Conservation (phyloP, 2,329 filamentous ascomycete species). For the Trichoderma asperellum region DNA sequence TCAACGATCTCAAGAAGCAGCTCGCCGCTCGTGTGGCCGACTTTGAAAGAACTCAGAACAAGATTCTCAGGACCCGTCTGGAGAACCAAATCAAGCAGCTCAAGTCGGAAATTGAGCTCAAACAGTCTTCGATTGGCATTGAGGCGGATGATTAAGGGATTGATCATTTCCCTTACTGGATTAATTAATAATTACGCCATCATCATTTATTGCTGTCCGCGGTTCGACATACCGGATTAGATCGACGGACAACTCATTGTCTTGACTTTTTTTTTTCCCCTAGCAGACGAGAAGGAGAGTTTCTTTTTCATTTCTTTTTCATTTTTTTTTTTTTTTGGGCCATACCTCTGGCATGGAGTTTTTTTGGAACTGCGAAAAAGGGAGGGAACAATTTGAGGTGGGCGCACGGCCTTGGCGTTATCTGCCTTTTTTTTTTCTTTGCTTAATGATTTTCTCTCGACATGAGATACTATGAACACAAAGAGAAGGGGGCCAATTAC, state of each 20-base stretch:
- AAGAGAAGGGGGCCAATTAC: not conserved
- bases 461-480: not conserved
- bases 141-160: slow-evolving; percentile 42
- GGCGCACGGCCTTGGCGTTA: slow-evolving; percentile 12
- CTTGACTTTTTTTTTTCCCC: not conserved
- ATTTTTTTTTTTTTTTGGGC: not conserved
- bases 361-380: slow-evolving; percentile 12
- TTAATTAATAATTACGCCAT: not conserved
- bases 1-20: slow-evolving; percentile 56
- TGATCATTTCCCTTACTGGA: not conserved
- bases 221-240: not conserved
- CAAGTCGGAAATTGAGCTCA: slow-evolving; percentile 50
- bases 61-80: slow-evolving; percentile 55
- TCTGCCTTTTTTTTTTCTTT: not conserved
- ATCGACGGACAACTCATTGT: not conserved
- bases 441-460: not conserved
- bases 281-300: not conserved
- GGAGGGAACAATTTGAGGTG: not conserved
- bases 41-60: slow-evolving; percentile 49
- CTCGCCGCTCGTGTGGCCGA: slow-evolving; percentile 52
- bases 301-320: not conserved
- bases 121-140: slow-evolving; percentile 50
- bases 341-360: slow-evolving; percentile 16
- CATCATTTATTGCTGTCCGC: too few species aligned
- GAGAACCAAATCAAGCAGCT: slow-evolving; percentile 55